Conservation (phyloP, 2,329 filamentous ascomycete genomes). For the Arthrinium puccinioides region DNA sequence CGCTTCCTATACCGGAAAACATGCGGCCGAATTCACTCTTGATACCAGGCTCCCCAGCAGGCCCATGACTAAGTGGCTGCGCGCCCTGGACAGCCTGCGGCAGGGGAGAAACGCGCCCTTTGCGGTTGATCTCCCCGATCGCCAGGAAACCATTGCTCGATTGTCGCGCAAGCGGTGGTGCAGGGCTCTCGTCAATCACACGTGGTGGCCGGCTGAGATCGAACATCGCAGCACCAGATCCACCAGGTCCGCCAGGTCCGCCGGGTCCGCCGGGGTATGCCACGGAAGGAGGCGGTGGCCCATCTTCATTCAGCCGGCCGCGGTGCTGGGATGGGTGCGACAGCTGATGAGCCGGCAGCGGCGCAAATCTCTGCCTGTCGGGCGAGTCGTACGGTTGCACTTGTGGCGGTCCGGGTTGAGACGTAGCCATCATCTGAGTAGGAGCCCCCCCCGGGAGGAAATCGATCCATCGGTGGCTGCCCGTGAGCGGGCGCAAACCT, state of each 20-base stretch:
- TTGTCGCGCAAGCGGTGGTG: constrained; percentile 46
- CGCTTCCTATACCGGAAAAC: constrained; percentile 80
- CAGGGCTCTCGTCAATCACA: constrained; percentile 33
- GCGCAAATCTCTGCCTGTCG: constrained; percentile 38
- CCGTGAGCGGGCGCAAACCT: constrained; percentile 28
- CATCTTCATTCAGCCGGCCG: constrained; percentile 37
- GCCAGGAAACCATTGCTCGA: constrained; percentile 63
- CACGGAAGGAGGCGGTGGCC: constrained; percentile 40
- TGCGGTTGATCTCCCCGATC: constrained; percentile 73
- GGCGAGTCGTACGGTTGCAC: constrained; percentile 40
- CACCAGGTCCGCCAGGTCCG: too few relatives aligned
- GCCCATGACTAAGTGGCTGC: constrained; percentile 71
- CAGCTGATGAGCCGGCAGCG: constrained; percentile 25
- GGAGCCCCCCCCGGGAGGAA: constrained; percentile 24
- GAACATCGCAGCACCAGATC: too few relatives aligned
- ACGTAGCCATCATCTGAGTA: constrained; percentile 23
- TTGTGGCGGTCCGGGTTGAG: constrained; percentile 16
- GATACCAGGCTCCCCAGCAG: constrained; percentile 77
- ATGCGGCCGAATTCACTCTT: constrained; percentile 94
- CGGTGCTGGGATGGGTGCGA: constrained; percentile 28
- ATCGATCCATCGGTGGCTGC: constrained; percentile 31
- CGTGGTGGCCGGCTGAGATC: constrained; percentile 33
- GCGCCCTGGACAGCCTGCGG: constrained; percentile 92
- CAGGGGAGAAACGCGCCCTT: constrained; percentile 77
- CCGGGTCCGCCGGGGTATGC: constrained; percentile 39